Percentiles rank a stretch among this genome's conserved stretches.
Evolutionary conservation across 176 grass and related monocot species (phyloP).

Genomic region (Echinochloa phyllopogon): DNA sequence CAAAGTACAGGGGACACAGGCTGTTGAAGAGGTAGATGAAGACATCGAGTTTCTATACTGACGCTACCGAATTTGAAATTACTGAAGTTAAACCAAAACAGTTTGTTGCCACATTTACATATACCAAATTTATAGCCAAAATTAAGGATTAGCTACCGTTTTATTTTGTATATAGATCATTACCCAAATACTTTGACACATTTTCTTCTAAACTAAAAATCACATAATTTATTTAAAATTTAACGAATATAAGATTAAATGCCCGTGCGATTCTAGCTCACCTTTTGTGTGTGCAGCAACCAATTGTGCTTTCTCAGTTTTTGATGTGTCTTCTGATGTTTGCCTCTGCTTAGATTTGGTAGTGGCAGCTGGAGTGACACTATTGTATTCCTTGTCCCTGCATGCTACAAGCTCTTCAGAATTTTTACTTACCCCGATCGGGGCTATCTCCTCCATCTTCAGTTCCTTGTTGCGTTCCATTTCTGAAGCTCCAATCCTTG

Average conservation of each 20-base stretch:
- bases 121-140: background rate
- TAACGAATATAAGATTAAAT: background rate
- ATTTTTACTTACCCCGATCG: background rate
- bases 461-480: constrained; percentile 16
- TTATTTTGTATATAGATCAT: constrained; percentile 14
- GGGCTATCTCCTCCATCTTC: background rate
- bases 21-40: background rate
- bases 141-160: background rate
- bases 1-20: background rate
- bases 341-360: constrained; percentile 17
- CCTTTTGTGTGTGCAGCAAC: constrained; percentile 5
- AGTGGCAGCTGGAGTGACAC: background rate
- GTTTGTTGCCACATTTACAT: too few relatives aligned
- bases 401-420: background rate
- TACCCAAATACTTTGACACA: background rate
- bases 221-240: background rate
- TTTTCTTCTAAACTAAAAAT: constrained; percentile 15
- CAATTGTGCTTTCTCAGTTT: constrained; percentile 7
- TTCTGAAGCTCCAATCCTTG: constrained; percentile 9
- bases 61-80: too few relatives aligned
- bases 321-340: constrained; percentile 19
- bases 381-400: background rate
- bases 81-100: too few relatives aligned
- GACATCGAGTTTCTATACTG: too few relatives aligned
- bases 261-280: constrained; percentile 20